Evolutionary conservation across 2,329 filamentous ascomycete species (phyloP).

Genomic region (Paraconiothyrium brasiliense): DNA sequence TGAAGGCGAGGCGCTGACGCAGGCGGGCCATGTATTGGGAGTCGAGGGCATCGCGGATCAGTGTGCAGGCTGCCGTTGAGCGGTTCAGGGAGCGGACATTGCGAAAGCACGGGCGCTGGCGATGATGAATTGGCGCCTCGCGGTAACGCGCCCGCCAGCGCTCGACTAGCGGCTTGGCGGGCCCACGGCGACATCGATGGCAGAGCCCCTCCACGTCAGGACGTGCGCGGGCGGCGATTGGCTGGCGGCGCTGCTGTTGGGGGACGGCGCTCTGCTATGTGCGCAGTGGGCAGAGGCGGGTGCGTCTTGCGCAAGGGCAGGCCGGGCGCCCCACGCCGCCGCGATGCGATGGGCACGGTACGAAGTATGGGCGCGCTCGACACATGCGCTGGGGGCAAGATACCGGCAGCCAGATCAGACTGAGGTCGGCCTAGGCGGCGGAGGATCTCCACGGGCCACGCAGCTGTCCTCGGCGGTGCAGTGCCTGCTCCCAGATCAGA

Average conservation of each 20-base stretch:
- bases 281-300: background rate
- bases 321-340: background rate
- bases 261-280: background rate
- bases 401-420: conserved; percentile 1
- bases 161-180: conserved; percentile 16
- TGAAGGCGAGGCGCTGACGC: background rate
- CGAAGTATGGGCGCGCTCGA: background rate
- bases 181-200: conserved; percentile 4
- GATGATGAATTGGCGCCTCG: conserved; percentile 24
- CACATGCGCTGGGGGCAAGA: background rate
- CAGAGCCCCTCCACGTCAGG: conserved; percentile 19
- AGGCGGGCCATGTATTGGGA: background rate
- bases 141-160: conserved; percentile 10
- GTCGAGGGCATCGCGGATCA: conserved; percentile 16
- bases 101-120: conserved; percentile 13
- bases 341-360: background rate
- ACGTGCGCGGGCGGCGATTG: conserved; percentile 11
- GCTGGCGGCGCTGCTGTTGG: conserved; percentile 11
- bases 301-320: background rate
- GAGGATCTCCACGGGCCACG: conserved; percentile 15
- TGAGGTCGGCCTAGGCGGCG: background rate
- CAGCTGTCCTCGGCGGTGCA: conserved; percentile 5
- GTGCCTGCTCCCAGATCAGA: background rate
- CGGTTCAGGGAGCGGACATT: conserved; percentile 21
- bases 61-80: conserved; percentile 12